Base-by-base conservation (phyloP, 305 asterid genomes). In the Fraxinus floribunda region DNA sequence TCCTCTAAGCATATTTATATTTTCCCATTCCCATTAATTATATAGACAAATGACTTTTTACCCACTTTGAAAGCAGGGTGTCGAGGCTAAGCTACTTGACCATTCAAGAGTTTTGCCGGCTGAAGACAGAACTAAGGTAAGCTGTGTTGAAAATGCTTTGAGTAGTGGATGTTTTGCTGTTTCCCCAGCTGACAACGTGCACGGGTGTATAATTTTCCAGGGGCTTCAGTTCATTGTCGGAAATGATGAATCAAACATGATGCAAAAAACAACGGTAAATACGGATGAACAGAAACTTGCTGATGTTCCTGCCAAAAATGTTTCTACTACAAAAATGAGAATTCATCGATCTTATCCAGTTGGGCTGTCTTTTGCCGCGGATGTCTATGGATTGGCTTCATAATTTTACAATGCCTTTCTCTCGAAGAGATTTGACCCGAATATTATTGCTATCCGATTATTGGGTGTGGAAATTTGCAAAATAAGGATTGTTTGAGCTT, bases 201-300 rank as follows among this genome's bases (percentile, higher is more conserved):
- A 76, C 75, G 71, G 73, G 35, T 78, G 32, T 26, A 9, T 68
- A n/a, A 49, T 38, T 22, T 16, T 81, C 9, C 91, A 93, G 94
- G 97, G 95, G 79, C 97, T 93, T 84, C 93, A 90, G 80, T 91
- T 92, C 90, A 85, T 93, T 64, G 88, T 83, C 8, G 91, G 89
- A 81, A 70, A 82, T 9, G 88, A 88, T 22, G 92, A 91, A 85
- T 57, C 94, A 71, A 91, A 36, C 62, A 68, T 76, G 1, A 79
- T 71, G 26, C 81, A 83, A 62, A 84, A 87, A 75, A 80, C 89
- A 20, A 7, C 84, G 16, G 49, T 86, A 26, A 72, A 16, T 29
- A 80, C 66, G 38, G 89, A 89, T 52, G 89, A 83, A 82, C 87
- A 76, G 77, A 83, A 38, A 30, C 35, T 35, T 72, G 76, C 62